Evolutionary conservation across 2,329 filamentous ascomycete genomes (phyloP).

Genomic region (Paradendryphiella salina): DNA sequence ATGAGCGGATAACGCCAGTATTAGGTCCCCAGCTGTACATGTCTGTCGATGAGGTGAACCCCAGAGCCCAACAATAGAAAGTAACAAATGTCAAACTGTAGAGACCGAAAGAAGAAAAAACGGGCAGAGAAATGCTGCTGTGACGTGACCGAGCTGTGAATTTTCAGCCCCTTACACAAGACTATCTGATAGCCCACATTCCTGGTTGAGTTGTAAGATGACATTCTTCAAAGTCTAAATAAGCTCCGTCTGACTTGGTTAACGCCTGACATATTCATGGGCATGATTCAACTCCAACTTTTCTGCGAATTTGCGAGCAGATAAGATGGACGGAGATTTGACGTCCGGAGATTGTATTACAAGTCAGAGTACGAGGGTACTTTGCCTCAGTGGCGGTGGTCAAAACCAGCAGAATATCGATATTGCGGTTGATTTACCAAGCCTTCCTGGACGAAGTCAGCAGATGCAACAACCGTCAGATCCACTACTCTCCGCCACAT

Average conservation of each 20-base stretch:
- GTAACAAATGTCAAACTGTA: constrained; percentile 6
- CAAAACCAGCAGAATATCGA: no score
- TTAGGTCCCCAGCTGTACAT: constrained; percentile 48
- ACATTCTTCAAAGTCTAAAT: background rate
- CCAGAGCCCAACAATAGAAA: constrained; percentile 45
- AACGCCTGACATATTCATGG: background rate
- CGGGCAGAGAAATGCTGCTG: constrained; percentile 6
- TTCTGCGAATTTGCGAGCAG: background rate
- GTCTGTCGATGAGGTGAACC: constrained; percentile 48
- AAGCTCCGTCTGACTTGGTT: background rate
- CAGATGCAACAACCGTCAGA: background rate
- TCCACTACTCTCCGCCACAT: background rate
- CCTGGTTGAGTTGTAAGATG: background rate
- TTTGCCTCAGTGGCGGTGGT: background rate
- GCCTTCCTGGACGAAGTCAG: no score
- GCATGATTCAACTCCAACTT: background rate
- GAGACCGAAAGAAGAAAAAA: constrained; percentile 4
- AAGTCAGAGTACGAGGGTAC: background rate
- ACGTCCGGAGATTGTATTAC: background rate
- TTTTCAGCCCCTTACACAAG: constrained; percentile 3
- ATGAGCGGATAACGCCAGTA: constrained; percentile 40
- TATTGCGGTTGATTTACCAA: no score
- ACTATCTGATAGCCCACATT: background rate
- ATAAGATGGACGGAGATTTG: constrained; percentile 8
- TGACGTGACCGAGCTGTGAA: background rate